A percentile compares a stretch with the other conserved stretches of the same genome.
These are phyloP conservation scores for Pichia kudriavzevii DNA, from an alignment of 1,139 yeast genomes.

Conservation along the genomic window DNA sequence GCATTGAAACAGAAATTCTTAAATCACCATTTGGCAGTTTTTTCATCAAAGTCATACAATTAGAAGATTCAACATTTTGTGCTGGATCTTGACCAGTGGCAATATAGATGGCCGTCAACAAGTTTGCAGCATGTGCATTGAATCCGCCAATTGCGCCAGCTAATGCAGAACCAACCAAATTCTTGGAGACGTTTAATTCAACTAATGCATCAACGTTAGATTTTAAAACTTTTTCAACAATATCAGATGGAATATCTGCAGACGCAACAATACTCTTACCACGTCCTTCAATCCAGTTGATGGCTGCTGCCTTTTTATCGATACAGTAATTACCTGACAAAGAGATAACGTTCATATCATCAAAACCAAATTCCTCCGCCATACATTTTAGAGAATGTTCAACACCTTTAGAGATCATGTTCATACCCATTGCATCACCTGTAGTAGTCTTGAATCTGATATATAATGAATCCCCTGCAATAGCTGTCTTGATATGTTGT, in stretches of 20 bases:
- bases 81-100: conserved; percentile 99
- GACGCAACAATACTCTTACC: conserved; percentile 99
- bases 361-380: conserved; percentile 86
- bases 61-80: conserved; percentile 93
- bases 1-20: conserved; percentile 93
- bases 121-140: conserved; percentile 96
- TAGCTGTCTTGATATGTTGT: conserved; percentile 82
- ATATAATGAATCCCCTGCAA: conserved; percentile 88
- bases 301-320: conserved; percentile 96
- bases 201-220: conserved; percentile 90
- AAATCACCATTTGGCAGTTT: conserved; percentile 70
- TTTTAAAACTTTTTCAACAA: conserved; percentile 75
- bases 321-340: conserved; percentile 97
- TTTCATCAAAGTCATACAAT: conserved; percentile 93
- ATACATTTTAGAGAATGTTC: conserved; percentile 77
- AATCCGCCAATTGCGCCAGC: conserved; percentile 98
- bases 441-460: conserved; percentile 94
- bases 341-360: conserved; percentile 87
- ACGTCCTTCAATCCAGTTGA: conserved; percentile 98
- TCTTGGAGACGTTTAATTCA: conserved; percentile 80
- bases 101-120: conserved; percentile 85
- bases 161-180: conserved; percentile 94
- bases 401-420: conserved; percentile 98
- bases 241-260: conserved; percentile 77
- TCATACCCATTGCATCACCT: conserved; percentile 99